Evolutionary conservation across 106 monocot genomes (phyloP).

Genomic region (Agapanthus africanus): DNA sequence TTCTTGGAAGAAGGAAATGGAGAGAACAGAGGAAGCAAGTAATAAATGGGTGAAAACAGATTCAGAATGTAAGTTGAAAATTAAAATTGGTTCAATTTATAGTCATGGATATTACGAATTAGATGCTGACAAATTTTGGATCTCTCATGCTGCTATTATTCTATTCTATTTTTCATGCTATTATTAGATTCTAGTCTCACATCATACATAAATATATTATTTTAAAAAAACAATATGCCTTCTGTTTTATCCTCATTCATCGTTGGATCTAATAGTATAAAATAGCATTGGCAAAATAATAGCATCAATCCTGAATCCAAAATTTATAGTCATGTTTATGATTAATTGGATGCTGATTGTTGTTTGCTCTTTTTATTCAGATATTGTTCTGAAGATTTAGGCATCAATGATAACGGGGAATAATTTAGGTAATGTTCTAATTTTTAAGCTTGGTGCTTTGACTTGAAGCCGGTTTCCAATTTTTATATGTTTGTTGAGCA

Average conservation of each 20-base stretch:
- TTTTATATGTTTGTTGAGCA: background rate
- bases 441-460: background rate
- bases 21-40: conserved; percentile 24
- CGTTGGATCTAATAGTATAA: too few species aligned
- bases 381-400: conserved; percentile 19
- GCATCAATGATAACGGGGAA: background rate
- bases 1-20: too few species aligned
- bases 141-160: too few species aligned
- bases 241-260: too few species aligned
- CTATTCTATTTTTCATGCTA: too few species aligned
- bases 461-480: background rate
- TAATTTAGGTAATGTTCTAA: background rate
- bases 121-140: too few species aligned
- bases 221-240: background rate
- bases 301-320: too few species aligned
- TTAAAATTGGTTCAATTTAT: too few species aligned
- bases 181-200: background rate
- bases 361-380: conserved; percentile 5
- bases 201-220: background rate
- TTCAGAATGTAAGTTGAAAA: conserved; percentile 66
- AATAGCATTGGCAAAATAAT: too few species aligned
- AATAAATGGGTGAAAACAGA: conserved; percentile 79
- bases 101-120: too few species aligned
- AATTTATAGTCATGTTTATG: too few species aligned
- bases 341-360: background rate